A percentile compares a stretch with the other conserved stretches of the same genome.
phyloP scores from a whole-genome alignment of 148 eudicot genomes.

The Vaccinium vitisidaea region DNA sequence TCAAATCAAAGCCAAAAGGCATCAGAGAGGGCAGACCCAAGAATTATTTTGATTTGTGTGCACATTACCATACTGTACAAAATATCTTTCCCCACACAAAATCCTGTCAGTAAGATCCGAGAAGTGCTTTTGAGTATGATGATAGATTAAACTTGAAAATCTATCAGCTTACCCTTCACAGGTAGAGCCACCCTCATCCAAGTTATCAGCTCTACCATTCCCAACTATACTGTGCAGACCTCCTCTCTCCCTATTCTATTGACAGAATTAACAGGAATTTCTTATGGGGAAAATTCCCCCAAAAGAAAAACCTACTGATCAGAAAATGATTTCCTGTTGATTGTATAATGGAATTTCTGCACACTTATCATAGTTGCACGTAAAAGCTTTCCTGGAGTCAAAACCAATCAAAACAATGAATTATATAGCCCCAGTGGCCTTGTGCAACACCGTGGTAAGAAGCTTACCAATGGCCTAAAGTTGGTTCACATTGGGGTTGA shows the following conservation, averaged over 20 bases:
- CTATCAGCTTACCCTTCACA: neutral
- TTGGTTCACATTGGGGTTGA: neutral
- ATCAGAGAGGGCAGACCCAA: too few species aligned
- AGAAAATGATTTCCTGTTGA: neutral
- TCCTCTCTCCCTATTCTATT: too few species aligned
- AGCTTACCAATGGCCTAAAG: neutral
- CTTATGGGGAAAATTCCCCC: too few species aligned
- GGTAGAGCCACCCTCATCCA: too few species aligned
- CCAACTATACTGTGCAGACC: too few species aligned
- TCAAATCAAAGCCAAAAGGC: too few species aligned
- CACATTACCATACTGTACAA: neutral
- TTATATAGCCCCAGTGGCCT: neutral
- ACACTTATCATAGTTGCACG: neutral
- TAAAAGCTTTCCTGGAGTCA: neutral
- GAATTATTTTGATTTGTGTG: too few species aligned
- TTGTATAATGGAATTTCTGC: neutral
- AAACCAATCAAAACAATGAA: neutral
- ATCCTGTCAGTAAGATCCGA: neutral
- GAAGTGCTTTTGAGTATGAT: neutral
- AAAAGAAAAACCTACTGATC: neutral
- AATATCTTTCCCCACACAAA: neutral
- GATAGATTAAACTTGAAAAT: neutral
- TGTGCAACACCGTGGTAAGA: neutral
- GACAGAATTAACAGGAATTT: too few species aligned
- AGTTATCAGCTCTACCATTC: too few species aligned